Base-by-base conservation (phyloP, 1,139 yeast species). In the Yamadazyma spencermartinsiae region DNA sequence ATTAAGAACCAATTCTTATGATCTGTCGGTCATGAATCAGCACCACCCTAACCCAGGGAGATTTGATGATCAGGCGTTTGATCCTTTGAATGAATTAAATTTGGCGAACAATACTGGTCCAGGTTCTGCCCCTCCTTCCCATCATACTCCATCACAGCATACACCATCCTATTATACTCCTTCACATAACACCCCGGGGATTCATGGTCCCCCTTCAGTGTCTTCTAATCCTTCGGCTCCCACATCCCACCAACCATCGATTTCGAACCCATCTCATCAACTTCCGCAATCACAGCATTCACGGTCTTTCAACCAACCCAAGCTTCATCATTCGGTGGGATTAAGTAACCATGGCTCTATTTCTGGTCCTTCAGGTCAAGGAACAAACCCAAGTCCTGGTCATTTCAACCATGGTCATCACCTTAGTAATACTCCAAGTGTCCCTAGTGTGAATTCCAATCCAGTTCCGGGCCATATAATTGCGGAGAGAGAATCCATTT, bases 401-500 rank as follows among this genome's bases (percentile, higher is more conserved):
- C 24, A 30, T 24, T 8, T 35, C 6, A 35, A 18, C 13, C 38
- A 35, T 24, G 29, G 21, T n/a, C 34, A 24, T 17, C 32, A 37
- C 25, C 16, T 33, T n/a, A 37, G 31, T 24, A 33, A 37, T 24
- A 31, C 36, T n/a, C 35, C 41, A 24, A 32, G 27, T 23, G 36
- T 32, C 23, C 26, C 37, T 14, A 31, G 25, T 27, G 27, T 14
- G 16, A 19, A 32, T 16, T 31, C 28, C 17, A 24, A 14, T 11
- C 23, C 34, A 13, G 28, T 13, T 15, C 23, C 14, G 11, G 27
- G 18, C 16, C 34, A 15, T 28, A 28, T 30, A n/a, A 26, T 31
- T 10, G 20, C 25, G 14, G 47, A 36, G 16, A 21, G 42, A 26
- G 50, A 45, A 4, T 38, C 43, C 2, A 40, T 45, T 4, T 43